A percentile compares a stretch with the other conserved stretches of the same genome.
phyloP scores from a whole-genome alignment of 1,139 yeast genomes.

The Trichomonascaceae sp. region DNA sequence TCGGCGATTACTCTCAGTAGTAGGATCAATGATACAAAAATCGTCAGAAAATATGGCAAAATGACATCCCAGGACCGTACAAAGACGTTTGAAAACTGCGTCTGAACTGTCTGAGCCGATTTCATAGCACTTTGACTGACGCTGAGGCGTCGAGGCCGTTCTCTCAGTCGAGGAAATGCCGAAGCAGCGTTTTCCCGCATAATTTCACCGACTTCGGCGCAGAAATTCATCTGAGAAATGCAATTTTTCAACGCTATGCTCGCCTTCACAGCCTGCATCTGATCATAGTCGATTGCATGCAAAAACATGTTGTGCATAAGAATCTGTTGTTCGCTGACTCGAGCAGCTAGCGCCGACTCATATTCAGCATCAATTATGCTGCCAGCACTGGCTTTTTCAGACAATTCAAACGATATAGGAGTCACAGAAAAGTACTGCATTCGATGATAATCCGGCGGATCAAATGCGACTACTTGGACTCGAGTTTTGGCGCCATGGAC shows the following conservation, averaged over 20 bases:
- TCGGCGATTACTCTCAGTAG: conserved; percentile 30
- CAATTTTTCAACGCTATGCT: conserved; percentile 20
- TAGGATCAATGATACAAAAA: conserved; percentile 19
- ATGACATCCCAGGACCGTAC: conserved; percentile 13
- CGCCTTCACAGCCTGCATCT: conserved; percentile 8
- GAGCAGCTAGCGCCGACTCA: conserved; percentile 28
- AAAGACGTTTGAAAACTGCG: conserved; percentile 15
- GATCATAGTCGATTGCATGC: conserved; percentile 14
- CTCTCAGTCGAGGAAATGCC: conserved; percentile 26
- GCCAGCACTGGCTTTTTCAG: conserved; percentile 28
- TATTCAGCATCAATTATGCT: conserved; percentile 28
- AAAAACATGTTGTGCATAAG: conserved; percentile 19
- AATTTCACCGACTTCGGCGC: conserved; percentile 29
- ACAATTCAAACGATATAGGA: conserved; percentile 65
- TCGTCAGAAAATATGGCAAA: conserved; percentile 12
- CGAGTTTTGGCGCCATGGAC: background rate
- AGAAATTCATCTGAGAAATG: conserved; percentile 32
- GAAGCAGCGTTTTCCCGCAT: conserved; percentile 26
- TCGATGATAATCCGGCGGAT: conserved; percentile 65
- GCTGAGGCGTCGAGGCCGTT: conserved; percentile 17
- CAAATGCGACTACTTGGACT: conserved; percentile 49
- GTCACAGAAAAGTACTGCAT: conserved; percentile 75
- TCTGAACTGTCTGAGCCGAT: conserved; percentile 24
- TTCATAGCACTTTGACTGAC: conserved; percentile 25
- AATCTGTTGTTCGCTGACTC: conserved; percentile 15